Conservation (phyloP, 345 rosid species). For the Microthlaspi erraticum region DNA sequence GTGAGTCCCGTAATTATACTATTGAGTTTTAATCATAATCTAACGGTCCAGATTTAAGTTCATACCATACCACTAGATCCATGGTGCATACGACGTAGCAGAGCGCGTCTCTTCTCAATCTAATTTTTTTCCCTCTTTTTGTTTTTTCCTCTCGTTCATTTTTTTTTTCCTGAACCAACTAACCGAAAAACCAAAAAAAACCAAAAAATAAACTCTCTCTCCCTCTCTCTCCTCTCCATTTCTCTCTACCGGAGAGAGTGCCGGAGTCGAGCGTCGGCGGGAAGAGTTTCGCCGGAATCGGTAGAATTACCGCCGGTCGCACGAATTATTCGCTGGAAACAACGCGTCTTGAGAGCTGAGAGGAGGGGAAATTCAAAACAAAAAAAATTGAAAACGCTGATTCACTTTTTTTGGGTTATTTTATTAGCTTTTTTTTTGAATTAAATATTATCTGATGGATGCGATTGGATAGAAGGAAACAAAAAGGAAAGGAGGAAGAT, state of each 20-base stretch:
- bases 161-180: slow-evolving; percentile 24
- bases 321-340: slow-evolving; percentile 36
- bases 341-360: slow-evolving; percentile 44
- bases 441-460: slow-evolving; percentile 46
- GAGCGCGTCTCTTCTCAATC: slow-evolving; percentile 22
- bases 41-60: slow-evolving; percentile 35
- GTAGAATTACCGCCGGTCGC: slow-evolving; percentile 17
- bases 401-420: slow-evolving; percentile 29
- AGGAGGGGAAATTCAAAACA: slow-evolving; percentile 36
- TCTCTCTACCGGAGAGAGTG: slow-evolving; percentile 36
- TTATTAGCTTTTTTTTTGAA: slow-evolving; percentile 15
- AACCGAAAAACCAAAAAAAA: slow-evolving; percentile 23
- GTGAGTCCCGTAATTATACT: slow-evolving; percentile 29
- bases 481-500: slow-evolving; percentile 50
- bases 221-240: slow-evolving; percentile 41
- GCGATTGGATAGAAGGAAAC: slow-evolving; percentile 49
- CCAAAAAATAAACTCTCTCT: background rate
- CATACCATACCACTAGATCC: slow-evolving; percentile 18
- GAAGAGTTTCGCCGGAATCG: slow-evolving; percentile 28
- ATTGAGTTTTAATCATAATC: background rate
- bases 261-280: slow-evolving; percentile 38
- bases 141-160: slow-evolving; percentile 25
- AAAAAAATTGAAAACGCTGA: slow-evolving; percentile 34
- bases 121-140: slow-evolving; percentile 1
- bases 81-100: slow-evolving; percentile 27